phyloP scores from a whole-genome alignment of 345 rosid species.

The Cardamine resedifolia region DNA sequence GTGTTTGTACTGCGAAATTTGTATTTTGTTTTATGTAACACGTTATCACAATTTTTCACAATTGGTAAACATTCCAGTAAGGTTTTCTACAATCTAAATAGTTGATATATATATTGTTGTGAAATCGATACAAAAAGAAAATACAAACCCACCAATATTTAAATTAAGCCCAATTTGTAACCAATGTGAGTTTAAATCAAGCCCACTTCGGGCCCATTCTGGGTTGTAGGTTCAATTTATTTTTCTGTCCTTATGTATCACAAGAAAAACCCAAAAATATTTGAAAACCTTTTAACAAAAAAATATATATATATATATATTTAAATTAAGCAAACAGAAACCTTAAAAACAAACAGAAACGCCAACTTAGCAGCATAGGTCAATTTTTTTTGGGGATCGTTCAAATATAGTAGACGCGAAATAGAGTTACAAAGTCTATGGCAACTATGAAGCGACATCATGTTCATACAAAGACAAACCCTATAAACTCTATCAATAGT shows the following conservation, averaged over 20 bases:
- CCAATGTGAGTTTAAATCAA: too few species aligned
- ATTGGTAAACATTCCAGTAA: neutral
- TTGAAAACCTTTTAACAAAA: too few species aligned
- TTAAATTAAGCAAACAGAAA: neutral
- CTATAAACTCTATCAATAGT: conserved; percentile 9
- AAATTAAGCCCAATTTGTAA: too few species aligned
- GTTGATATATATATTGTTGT: neutral
- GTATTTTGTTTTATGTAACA: neutral
- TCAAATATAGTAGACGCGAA: conserved; percentile 12
- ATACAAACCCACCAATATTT: neutral
- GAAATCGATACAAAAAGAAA: neutral
- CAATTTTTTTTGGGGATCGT: conserved; percentile 29
- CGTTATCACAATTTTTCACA: neutral
- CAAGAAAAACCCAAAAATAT: too few species aligned
- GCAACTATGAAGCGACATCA: conserved; percentile 30
- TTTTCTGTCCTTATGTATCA: too few species aligned
- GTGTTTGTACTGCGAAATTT: neutral
- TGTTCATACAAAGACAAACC: conserved; percentile 34
- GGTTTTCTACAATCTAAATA: neutral
- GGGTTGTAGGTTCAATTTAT: too few species aligned
- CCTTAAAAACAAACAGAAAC: conserved; percentile 10
- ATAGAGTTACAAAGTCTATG: conserved; percentile 8
- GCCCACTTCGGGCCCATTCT: too few species aligned
- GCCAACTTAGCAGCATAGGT: conserved; percentile 15
- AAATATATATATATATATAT: too few species aligned